phyloP scores from a whole-genome alignment of 495 filamentous ascomycete genomes.

The Cercophora newfieldiana region DNA sequence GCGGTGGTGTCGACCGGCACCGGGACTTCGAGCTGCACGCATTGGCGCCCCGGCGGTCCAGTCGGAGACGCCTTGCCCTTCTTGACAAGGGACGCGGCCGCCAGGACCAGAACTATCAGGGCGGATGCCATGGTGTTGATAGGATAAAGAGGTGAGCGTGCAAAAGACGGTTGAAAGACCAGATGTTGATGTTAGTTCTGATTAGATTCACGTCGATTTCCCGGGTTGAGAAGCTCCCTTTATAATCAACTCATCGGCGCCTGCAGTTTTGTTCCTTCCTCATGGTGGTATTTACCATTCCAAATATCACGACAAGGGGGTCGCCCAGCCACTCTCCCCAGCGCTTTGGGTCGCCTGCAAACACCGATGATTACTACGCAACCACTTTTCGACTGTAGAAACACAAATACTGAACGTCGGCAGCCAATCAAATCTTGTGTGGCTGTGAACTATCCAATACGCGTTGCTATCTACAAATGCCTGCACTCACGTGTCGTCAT shows the following conservation, averaged over 20 bases:
- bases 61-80: conserved; percentile 7
- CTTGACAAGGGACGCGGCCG: conserved; percentile 1
- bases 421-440: background rate
- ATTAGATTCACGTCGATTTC: background rate
- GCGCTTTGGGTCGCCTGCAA: background rate
- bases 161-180: background rate
- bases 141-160: background rate
- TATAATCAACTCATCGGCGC: no score
- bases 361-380: conserved; percentile 2
- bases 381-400: conserved; percentile 1
- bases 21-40: conserved; percentile 13
- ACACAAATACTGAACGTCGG: background rate
- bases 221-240: background rate
- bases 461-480: background rate
- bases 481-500: background rate
- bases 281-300: background rate
- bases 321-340: background rate
- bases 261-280: no score
- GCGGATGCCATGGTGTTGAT: conserved; percentile 9
- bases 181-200: background rate
- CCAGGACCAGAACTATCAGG: conserved; percentile 4
- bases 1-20: conserved; percentile 11
- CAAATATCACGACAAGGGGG: conserved; percentile 5
- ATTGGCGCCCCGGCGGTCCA: background rate
- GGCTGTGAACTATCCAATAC: background rate